Percentiles rank a stretch among this genome's conserved stretches.
Conservation (phyloP, 2,329 filamentous ascomycete species). For the Clonostachys solani region DNA sequence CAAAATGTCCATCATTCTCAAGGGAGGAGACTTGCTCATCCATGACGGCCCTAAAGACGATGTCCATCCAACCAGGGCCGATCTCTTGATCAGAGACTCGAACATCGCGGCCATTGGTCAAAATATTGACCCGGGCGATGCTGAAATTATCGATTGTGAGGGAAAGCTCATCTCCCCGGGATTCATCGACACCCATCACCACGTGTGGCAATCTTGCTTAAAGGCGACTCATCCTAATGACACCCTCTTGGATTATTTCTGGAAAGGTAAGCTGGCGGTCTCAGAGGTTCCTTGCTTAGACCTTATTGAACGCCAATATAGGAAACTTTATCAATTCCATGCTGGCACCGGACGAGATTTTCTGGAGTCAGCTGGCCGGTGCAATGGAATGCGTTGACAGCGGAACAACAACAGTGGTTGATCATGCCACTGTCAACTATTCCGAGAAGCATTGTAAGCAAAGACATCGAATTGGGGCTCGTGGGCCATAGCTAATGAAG, state of each 20-base stretch:
- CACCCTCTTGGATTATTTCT: conserved; percentile 15
- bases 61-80: too few relatives aligned
- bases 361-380: conserved; percentile 37
- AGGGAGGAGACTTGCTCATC: too few relatives aligned
- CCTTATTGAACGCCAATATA: too few relatives aligned
- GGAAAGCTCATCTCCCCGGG: conserved; percentile 32
- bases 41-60: too few relatives aligned
- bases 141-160: conserved; percentile 29
- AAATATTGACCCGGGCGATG: background rate
- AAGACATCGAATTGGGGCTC: too few relatives aligned
- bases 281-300: too few relatives aligned
- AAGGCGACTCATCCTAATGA: conserved; percentile 16
- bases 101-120: too few relatives aligned
- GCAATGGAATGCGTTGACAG: conserved; percentile 31
- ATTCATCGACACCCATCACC: conserved; percentile 37
- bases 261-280: too few relatives aligned
- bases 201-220: conserved; percentile 35
- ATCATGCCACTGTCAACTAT: conserved; percentile 7
- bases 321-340: background rate
- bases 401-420: conserved; percentile 30
- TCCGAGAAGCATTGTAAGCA: conserved; percentile 4
- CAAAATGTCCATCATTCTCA: too few relatives aligned
- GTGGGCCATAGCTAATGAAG: background rate
- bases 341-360: conserved; percentile 28
- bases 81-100: too few relatives aligned